Base-by-base conservation (phyloP, 768 basidiomycete species). In the Rhodotorula toruloides region DNA sequence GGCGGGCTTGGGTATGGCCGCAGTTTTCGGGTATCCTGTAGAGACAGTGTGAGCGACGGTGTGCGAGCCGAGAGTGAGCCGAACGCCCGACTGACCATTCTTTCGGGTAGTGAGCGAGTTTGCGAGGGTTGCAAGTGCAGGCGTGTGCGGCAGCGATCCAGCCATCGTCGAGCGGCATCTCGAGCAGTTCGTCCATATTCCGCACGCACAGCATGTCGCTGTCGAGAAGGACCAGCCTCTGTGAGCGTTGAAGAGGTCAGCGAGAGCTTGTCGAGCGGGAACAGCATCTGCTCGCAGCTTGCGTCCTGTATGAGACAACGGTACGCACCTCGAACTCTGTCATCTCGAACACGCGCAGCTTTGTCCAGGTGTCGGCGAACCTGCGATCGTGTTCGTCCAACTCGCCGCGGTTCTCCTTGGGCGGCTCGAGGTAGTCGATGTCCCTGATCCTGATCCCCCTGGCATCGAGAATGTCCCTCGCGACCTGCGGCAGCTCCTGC, bases 71-170 rank as follows among this genome's bases (percentile, higher is more conserved):
- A 19, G 17, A 55, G 46, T 25, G 6, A 46, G 10, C n/a, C n/a
- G n/a, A n/a, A n/a, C n/a, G n/a, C 36, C 42, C 54, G 19, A 32
- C 71, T 76, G 57, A 82, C 96, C 94, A 99, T 76, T 96, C 91
- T 7, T 78, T 73, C 13, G 94, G 94, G 78, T 99, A 99, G 77
- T 93, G 90, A 4, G 81, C 67, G 27, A 94, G 76, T 75, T 85
- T 87, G 44, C 85, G 83, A 12, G 93, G 94, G 77, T 99, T 99
- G 80, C 94, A 99, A 7, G 91, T 86, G 75, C 94, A 99, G 21
- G 85, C 92, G 71, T 94, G 93, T 0, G 81, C 83, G 1, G 91
- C 92, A 10, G 90, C 92, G 63, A 97, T 92, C 77, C 86, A 85
- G 68, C 86, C 89, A 27, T 67, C 19, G 64, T 81, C 82, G 9